A percentile compares a stretch with the other conserved stretches of the same genome.
These are phyloP conservation scores for Lolium multiflorum DNA, from an alignment of 176 grass and related monocot species.

Conservation along the genomic window DNA sequence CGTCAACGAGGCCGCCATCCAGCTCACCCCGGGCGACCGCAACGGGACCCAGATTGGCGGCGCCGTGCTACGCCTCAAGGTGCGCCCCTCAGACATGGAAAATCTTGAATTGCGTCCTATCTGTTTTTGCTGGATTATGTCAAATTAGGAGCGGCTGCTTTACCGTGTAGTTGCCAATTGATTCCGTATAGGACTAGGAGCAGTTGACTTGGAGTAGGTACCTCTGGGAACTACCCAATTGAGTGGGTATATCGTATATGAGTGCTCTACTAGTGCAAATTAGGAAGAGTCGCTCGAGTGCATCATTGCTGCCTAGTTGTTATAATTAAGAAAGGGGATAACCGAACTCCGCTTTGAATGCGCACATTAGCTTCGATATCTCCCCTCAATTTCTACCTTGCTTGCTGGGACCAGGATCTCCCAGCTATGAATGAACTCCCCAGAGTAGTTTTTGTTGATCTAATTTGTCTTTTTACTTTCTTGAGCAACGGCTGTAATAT, in stretches of 20 bases:
- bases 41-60: conserved; percentile 62
- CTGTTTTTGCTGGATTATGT: neutral
- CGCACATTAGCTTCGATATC: neutral
- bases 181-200: no score
- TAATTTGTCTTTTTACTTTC: neutral
- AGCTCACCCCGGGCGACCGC: conserved; percentile 69
- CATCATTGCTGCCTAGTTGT: conserved; percentile 15
- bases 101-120: no score
- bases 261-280: neutral
- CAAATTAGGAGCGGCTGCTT: neutral
- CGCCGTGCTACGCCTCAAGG: conserved; percentile 77
- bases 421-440: neutral
- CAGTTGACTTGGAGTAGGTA: no score
- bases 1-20: conserved; percentile 69
- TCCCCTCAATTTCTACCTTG: neutral
- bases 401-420: neutral
- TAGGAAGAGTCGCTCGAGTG: neutral
- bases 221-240: neutral
- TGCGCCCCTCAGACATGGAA: neutral
- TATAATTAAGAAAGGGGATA: neutral
- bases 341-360: neutral
- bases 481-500: neutral
- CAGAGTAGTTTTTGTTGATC: neutral
- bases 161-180: no score
- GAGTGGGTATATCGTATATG: neutral